Base-by-base conservation (phyloP, 306 rosid species). In the Argentina anserina region DNA sequence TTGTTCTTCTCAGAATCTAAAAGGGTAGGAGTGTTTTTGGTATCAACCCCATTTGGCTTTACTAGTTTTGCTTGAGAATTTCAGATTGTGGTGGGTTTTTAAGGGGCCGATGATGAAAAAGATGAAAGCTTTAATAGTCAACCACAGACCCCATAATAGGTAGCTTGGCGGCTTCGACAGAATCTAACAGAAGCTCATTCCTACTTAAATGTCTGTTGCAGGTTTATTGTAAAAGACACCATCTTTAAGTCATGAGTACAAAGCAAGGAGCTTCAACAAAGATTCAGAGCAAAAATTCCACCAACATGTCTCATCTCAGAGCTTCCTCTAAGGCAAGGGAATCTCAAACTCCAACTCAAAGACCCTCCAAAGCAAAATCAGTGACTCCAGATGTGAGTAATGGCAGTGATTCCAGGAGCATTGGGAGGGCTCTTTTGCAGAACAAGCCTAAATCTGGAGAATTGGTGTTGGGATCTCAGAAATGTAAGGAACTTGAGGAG, bases 401-500 rank as follows among this genome's bases (percentile, higher is more conserved):
- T 80, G 81, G 84, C 76, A 72, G 40, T 23, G 82, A 78, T 47
- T 50, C 69, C 23, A 76, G 52, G 79, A 73, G 52, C 26, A 26
- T 70, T 45, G 78, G 80, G 70, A 88, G 85, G 83, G 66, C 80
- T 71, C 73, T 75, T 69, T 25, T 65, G 63, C 39, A 72, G 69
- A 84, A 50, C 81, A 82, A 83, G 76, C 77, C 87, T 29, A 84
- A 86, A 43, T 72, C 88, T 40, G 78, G 78, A 49, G 89, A 90
- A 55, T 75, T 76, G 37, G 82, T 60, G 41, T 53, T 75, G 46
- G 82, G 81, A 70, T 73, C 90, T 77, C 94, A 77, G 53, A 87
- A 82, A 82, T 80, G 80, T 65, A 82, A 71, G 75, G 86, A 87
- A 62, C 61, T 31, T 62, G 85, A 87, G 36, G 84, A 81, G 65